These are phyloP conservation scores for Arxiozyma bovina DNA, from an alignment of 1,139 yeast genomes.

Conservation along the genomic window DNA sequence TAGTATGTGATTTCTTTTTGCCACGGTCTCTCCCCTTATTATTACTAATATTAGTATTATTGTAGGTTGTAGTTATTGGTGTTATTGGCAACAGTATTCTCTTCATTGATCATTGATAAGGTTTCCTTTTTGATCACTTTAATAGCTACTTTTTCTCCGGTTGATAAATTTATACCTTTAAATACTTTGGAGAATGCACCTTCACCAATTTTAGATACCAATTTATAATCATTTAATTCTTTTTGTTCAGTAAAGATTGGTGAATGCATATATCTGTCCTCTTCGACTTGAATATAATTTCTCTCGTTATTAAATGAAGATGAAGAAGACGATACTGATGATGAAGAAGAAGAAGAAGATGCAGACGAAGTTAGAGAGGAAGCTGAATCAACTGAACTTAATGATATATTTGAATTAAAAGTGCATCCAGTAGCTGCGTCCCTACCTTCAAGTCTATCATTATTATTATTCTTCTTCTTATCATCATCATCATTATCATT, in stretches of 20 bases:
- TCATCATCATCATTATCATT: too few species aligned
- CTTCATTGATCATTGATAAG: conserved; percentile 23
- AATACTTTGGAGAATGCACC: conserved; percentile 91
- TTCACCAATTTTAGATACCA: conserved; percentile 50
- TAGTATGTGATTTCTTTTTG: conserved; percentile 18
- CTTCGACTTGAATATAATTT: background rate
- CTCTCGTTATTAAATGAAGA: background rate
- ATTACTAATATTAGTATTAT: conserved; percentile 1
- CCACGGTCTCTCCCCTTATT: conserved; percentile 14
- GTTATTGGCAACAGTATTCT: background rate
- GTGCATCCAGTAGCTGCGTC: background rate
- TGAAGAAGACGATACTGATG: background rate
- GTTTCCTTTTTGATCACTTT: conserved; percentile 73
- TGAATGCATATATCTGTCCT: background rate
- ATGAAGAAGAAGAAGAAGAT: background rate
- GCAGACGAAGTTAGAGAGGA: background rate
- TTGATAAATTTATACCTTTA: conserved; percentile 40
- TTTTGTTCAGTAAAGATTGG: conserved; percentile 23
- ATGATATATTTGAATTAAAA: background rate
- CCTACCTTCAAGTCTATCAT: background rate
- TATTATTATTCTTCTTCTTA: too few species aligned
- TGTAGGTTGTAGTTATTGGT: background rate
- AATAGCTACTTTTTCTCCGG: conserved; percentile 30
- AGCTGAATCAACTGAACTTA: background rate
- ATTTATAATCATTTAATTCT: conserved; percentile 25